Evolutionary conservation across 495 filamentous ascomycete species (phyloP), one percentile per base, ranked within the genome.

Genomic region (Pyronema omphalodes): DNA sequence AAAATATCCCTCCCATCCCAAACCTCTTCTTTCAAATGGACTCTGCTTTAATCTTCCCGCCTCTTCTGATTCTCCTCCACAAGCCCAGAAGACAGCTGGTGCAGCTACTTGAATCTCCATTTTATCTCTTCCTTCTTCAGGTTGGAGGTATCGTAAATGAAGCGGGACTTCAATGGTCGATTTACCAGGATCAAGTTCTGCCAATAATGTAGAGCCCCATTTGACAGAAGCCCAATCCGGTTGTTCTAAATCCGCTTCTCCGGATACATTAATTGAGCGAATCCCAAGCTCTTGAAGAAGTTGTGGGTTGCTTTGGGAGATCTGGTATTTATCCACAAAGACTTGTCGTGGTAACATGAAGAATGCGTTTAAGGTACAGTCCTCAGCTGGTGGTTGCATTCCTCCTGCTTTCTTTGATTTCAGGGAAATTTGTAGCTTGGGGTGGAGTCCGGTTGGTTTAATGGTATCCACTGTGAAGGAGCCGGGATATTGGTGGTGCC

Each of bases 61-160:
- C 43, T 84, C 82, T 39, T 84, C 78, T 5, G 23, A 29, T 5
- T 29, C 18, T 78, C 76, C 54, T 2, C 74, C 72, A 64, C 91
- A 98, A 1, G 88, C 91, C 89, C 89, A 96, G 71, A 98, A 96
- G 1, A 95, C 75, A 2, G 80, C 75, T 3, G 88, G 93, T 74
- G 74, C 80, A 14, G 62, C 53, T 57, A 76, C 75, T 0, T 86
- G 82, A 0, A 94, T 68, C 15, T 75, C 57, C 3, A 78, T 60
- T 9, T 57, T 55, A 0, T 60, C 57, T 11, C 44, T 40, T n/a
- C 59, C 58, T 51, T 78, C 73, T 2, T 78, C 78, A 5, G 73
- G 70, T 43, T 70, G 67, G n/a, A 91, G 71, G 59, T 96, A 96
- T 29, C 89, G 83, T 1, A 94, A 73, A 61, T 98, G 93, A 9